Conservation (phyloP, 805 yeast species). For the Cyberlindnera samutprakarnensis region DNA sequence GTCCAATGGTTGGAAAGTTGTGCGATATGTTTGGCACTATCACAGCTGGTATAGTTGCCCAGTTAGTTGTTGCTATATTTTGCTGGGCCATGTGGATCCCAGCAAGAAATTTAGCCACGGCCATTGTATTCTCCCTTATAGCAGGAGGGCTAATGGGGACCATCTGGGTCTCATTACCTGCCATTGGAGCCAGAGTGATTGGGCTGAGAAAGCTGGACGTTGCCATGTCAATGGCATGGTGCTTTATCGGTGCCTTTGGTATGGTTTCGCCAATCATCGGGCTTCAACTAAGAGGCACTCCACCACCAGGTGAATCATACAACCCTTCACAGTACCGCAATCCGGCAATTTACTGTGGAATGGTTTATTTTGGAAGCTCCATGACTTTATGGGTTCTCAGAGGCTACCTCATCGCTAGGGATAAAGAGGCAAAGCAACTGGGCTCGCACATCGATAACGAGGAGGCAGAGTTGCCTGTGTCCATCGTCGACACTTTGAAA, state of each 20-base stretch:
- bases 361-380: constrained; percentile 42
- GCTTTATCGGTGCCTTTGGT: constrained; percentile 40
- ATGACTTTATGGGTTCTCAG: constrained; percentile 36
- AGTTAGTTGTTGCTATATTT: constrained; percentile 32
- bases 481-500: background rate
- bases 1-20: constrained; percentile 47
- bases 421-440: constrained; percentile 23
- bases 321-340: constrained; percentile 41
- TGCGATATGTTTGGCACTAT: constrained; percentile 47
- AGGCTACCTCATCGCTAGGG: constrained; percentile 50
- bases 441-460: constrained; percentile 22
- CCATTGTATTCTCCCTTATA: constrained; percentile 42
- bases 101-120: constrained; percentile 48
- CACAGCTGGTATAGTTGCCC: constrained; percentile 33
- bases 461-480: constrained; percentile 16
- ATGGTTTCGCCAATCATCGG: constrained; percentile 59
- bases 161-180: constrained; percentile 47
- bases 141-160: constrained; percentile 56
- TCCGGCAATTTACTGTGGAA: constrained; percentile 54
- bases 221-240: constrained; percentile 45
- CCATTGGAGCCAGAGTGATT: constrained; percentile 43
- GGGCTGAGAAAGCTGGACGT: constrained; percentile 48
- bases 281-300: constrained; percentile 33
- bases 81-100: constrained; percentile 51
- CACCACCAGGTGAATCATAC: constrained; percentile 22